Evolutionary conservation across 352 stramenopile genomes (phyloP), one percentile per base, ranked within the genome.

Genomic region (Achlya hypogyna): DNA sequence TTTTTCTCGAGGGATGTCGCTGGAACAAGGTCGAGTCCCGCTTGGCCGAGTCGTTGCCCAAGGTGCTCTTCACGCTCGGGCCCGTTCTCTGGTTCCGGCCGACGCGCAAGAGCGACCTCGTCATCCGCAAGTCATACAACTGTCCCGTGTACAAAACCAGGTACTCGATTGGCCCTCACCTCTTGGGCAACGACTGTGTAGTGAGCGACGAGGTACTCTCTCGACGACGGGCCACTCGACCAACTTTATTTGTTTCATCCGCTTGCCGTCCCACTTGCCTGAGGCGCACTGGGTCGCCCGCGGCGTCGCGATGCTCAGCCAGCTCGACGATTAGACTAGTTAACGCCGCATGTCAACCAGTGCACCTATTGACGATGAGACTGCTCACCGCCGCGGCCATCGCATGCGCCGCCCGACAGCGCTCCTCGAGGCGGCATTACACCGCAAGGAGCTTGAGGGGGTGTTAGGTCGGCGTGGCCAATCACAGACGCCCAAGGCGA

Each of bases 131-230:
- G 25, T 78, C 76, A 27, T 98, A 98, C 75, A 81, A 81, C 32
- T 98, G 91, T 62, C 93, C 91, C 25, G 86, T 98, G n/a, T 98
- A 98, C 78, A 97, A 97, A 77, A 98, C 92, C 10, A 83, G 85
- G 84, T 87, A 51, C 40, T 67, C 23, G 25, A 62, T n/a, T 29
- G 16, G 18, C 35, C n/a, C 51, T 9, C 40, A 12, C 25, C 23
- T 65, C 23, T 29, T 69, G 54, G n/a, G n/a, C n/a, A 51, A 16
- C 20, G 32, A 49, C 51, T 59, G 16, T 59, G 54, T 68, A 93
- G 84, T 49, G 91, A 97, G 63, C 75, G 91, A 4, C 79, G 90
- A 43, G 93, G 93, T 4, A 89, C 93, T 34, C 74, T 98, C 25
- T 91, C 88, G 16, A 98, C 93, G 12, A 98, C 89, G 2, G 91